Base-by-base conservation (phyloP, 1,139 yeast species). In the Yamadazyma diddensiae region DNA sequence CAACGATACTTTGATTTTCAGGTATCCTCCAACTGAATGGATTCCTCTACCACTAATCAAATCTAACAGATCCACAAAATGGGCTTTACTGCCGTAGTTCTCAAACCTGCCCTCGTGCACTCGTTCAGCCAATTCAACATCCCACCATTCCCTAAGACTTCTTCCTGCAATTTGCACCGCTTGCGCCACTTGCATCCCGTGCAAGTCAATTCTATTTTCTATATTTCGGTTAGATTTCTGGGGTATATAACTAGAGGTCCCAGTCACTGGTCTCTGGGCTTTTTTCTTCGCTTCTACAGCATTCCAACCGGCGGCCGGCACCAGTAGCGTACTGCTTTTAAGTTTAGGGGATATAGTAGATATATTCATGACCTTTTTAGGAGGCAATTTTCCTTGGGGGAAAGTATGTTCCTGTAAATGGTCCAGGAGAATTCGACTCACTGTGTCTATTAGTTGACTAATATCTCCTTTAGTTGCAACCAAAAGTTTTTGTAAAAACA, bases 41-140 rank as follows among this genome's bases (percentile, higher is more conserved):
- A 78, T 47, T 0, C 87, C 87, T 37, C 83, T 52, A 0, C 87
- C 87, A 0, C 85, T 78, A 3, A 79, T 55, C 0, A 79, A 52
- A 3, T 42, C 46, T 10, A 78, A 45, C 0, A 67, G 65, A 2
- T 52, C 56, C 1, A 68, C 65, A 49, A 64, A 52, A 19, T 39
- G 31, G 2, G 64, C 71, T 19, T 38, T 43, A 3, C 53, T 33
- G 1, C 65, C 60, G 34, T 50, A 59, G 22, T 54, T 48, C 7
- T 57, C 50, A 19, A 65, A 34, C 12, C 53, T 56, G 2, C 76
- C 75, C 17, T 62, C 55, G 4, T 53, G 30, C 29, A 65, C 66
- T 31, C 84, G 53, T 22, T 50, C 47, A 6, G 47, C 41, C 24
- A 60, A 26, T 47, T 80, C 86, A 15, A 55, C 53, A 2, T 46